Percentiles rank a stretch among this genome's conserved stretches.
phyloP scores from a whole-genome alignment of 2,329 filamentous ascomycete species.

The Zymoseptoria passerinii region DNA sequence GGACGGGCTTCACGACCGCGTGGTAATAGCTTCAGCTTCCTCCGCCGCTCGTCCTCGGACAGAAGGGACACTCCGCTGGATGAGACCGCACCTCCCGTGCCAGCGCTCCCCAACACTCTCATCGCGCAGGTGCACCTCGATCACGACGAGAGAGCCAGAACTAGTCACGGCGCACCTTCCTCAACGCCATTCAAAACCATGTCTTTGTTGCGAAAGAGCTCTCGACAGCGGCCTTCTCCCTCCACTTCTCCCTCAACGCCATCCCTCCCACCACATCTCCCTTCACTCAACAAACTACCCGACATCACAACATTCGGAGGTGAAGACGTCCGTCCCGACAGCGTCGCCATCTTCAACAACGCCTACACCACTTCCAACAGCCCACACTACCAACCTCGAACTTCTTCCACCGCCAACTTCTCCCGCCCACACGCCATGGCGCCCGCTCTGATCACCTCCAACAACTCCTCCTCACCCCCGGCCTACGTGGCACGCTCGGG shows the following conservation, averaged over 20 bases:
- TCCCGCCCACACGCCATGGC: constrained; percentile 23
- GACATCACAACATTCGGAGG: constrained; percentile 53
- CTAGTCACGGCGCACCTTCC: background rate
- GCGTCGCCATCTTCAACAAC: constrained; percentile 48
- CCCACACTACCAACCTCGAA: constrained; percentile 34
- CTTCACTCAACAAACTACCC: constrained; percentile 36
- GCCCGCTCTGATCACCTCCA: constrained; percentile 13
- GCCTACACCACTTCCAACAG: constrained; percentile 26
- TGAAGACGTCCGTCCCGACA: constrained; percentile 55
- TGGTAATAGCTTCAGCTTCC: background rate
- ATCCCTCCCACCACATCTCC: constrained; percentile 54
- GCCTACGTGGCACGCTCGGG: constrained; percentile 20
- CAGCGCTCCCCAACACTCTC: constrained; percentile 9
- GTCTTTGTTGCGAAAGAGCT: constrained; percentile 21
- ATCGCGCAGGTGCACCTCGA: constrained; percentile 9
- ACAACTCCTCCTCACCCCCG: constrained; percentile 22
- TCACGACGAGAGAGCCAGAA: background rate
- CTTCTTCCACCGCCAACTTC: constrained; percentile 34
- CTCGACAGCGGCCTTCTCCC: constrained; percentile 14
- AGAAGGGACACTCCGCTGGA: too few species aligned
- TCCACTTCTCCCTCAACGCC: constrained; percentile 51
- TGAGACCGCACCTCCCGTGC: background rate
- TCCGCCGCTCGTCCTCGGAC: background rate
- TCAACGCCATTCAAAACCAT: constrained; percentile 20
- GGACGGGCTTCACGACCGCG: constrained; percentile 1